Conservation (phyloP, 2,329 filamentous ascomycete genomes). For the Zarea fungicola region DNA sequence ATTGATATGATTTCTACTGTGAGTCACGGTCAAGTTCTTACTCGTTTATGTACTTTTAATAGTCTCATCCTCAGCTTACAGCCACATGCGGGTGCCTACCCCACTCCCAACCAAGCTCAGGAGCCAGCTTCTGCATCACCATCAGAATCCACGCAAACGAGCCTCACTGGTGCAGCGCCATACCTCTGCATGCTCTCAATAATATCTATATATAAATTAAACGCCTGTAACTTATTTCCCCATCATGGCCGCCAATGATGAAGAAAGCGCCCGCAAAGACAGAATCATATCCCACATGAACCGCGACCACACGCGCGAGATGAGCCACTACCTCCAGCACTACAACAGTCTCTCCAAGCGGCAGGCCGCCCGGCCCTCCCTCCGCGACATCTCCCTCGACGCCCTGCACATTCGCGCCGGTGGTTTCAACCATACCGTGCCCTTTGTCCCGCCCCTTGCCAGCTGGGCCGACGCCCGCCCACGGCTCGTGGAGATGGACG, state of each 20-base stretch:
- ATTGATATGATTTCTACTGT: too few species aligned
- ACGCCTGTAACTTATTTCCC: background rate
- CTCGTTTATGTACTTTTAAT: too few species aligned
- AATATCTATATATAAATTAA: too few species aligned
- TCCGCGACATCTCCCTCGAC: constrained; percentile 13
- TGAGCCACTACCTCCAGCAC: constrained; percentile 72
- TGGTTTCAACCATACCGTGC: constrained; percentile 43
- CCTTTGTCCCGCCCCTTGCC: constrained; percentile 66
- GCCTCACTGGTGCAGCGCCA: too few species aligned
- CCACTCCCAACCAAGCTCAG: too few species aligned
- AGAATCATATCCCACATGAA: constrained; percentile 77
- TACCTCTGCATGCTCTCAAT: too few species aligned
- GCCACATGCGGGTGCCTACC: too few species aligned
- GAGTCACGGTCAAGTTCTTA: too few species aligned
- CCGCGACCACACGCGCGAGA: constrained; percentile 67
- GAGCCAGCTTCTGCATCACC: too few species aligned
- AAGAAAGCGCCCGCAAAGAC: constrained; percentile 26
- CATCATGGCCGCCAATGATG: background rate
- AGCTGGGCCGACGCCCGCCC: constrained; percentile 62
- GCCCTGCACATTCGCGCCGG: constrained; percentile 19
- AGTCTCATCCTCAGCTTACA: too few species aligned
- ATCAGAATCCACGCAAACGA: too few species aligned
- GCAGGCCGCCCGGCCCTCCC: constrained; percentile 49
- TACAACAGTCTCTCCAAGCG: constrained; percentile 54
- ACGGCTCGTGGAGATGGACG: constrained; percentile 66